Percentiles rank a stretch among this genome's conserved stretches.
These are phyloP conservation scores for Pseudocercospora fijiensis DNA, from an alignment of 2,329 filamentous ascomycete species.

Conservation along the genomic window DNA sequence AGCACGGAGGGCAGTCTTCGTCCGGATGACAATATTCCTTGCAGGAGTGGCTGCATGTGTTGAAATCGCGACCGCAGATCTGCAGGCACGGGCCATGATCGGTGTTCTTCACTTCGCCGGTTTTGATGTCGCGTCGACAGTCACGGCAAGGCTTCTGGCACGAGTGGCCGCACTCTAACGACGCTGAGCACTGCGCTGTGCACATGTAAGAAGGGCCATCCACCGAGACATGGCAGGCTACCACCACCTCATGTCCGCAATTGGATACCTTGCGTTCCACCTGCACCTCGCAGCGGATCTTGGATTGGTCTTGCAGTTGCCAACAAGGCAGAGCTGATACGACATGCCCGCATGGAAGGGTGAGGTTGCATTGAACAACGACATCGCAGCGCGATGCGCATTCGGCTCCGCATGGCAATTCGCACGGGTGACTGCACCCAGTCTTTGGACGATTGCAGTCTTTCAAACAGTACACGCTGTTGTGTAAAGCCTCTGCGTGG, in stretches of 20 bases:
- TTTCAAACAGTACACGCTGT: slow-evolving; percentile 44
- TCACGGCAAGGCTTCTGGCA: slow-evolving; percentile 53
- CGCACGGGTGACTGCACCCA: slow-evolving; percentile 47
- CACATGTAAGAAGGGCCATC: slow-evolving; percentile 49
- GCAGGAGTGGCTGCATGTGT: slow-evolving; percentile 60
- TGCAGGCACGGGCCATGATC: slow-evolving; percentile 53
- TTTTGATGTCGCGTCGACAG: slow-evolving; percentile 48
- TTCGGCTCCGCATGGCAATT: slow-evolving; percentile 42
- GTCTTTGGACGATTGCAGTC: slow-evolving; percentile 40
- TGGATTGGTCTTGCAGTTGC: slow-evolving; percentile 44
- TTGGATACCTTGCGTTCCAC: slow-evolving; percentile 53
- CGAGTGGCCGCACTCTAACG: slow-evolving; percentile 58
- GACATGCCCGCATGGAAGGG: slow-evolving; percentile 36
- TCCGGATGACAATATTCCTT: slow-evolving; percentile 53
- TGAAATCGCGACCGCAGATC: slow-evolving; percentile 52
- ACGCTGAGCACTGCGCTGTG: slow-evolving; percentile 45
- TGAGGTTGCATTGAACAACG: slow-evolving; percentile 32
- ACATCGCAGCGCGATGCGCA: slow-evolving; percentile 42
- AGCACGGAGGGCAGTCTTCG: slow-evolving; percentile 51
- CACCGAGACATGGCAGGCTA: slow-evolving; percentile 55
- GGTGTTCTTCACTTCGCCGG: slow-evolving; percentile 31
- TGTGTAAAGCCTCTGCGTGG: slow-evolving; percentile 47
- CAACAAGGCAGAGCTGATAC: slow-evolving; percentile 30
- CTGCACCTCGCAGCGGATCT: slow-evolving; percentile 50
- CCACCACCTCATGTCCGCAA: slow-evolving; percentile 56